Evolutionary conservation across 1,284 basidiomycete species (phyloP).

Genomic region (Sparassis latifolia): DNA sequence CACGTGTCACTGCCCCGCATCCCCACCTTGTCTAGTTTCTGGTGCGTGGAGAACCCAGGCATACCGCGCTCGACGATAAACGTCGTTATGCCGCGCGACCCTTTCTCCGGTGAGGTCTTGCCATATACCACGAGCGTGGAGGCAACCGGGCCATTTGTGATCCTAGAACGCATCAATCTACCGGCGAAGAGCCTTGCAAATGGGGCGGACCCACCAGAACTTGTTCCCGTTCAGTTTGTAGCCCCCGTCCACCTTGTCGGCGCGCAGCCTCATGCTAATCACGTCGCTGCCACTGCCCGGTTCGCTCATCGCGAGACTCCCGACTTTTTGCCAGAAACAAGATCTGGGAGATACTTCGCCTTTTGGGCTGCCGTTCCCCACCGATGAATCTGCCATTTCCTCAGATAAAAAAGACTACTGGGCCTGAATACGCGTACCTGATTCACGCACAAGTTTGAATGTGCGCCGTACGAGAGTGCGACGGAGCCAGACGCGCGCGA

Average conservation of each 20-base stretch:
- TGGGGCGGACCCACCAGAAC: conserved; percentile 64
- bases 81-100: conserved; percentile 87
- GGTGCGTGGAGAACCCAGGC: conserved; percentile 83
- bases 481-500: conserved; percentile 87
- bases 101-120: conserved; percentile 74
- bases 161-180: conserved; percentile 45
- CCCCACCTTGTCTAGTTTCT: conserved; percentile 91
- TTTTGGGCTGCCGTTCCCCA: conserved; percentile 88
- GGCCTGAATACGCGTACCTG: conserved; percentile 26
- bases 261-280: conserved; percentile 82
- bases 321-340: conserved; percentile 83
- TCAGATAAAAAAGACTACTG: neutral
- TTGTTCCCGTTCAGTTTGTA: conserved; percentile 87
- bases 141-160: conserved; percentile 90
- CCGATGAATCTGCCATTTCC: conserved; percentile 56
- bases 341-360: conserved; percentile 79
- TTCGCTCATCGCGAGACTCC: conserved; percentile 93
- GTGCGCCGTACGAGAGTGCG: conserved; percentile 90
- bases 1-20: conserved; percentile 96
- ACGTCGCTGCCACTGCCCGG: conserved; percentile 89
- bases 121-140: conserved; percentile 92
- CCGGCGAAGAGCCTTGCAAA: neutral
- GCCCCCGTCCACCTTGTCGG: conserved; percentile 69
- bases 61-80: conserved; percentile 85
- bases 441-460: conserved; percentile 89